Conservation (phyloP, 83 land plant species). For the Diphasiastrum complanatum region DNA sequence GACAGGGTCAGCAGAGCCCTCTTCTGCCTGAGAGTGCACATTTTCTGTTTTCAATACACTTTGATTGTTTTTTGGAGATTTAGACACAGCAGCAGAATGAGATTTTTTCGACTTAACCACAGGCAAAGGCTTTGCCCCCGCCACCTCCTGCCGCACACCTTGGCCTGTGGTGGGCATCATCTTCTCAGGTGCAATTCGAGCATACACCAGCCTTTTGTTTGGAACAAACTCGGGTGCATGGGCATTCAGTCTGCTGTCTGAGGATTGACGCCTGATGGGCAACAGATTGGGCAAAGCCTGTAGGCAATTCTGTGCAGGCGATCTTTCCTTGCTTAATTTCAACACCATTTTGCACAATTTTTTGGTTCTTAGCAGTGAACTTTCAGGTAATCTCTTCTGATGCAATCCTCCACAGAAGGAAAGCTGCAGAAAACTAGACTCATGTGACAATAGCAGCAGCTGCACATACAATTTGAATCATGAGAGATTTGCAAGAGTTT, state of each 20-base stretch:
- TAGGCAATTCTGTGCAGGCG: too few relatives aligned
- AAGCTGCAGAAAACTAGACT: too few relatives aligned
- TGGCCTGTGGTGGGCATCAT: not conserved
- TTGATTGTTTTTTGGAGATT: not conserved
- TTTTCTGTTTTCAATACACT: not conserved
- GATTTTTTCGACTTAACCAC: too few relatives aligned
- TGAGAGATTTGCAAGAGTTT: too few relatives aligned
- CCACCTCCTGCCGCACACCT: not conserved
- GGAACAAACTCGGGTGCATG: conserved; percentile 32
- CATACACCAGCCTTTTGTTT: not conserved
- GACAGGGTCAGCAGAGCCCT: conserved; percentile 1
- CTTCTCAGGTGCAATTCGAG: conserved; percentile 13
- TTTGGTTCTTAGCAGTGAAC: too few relatives aligned
- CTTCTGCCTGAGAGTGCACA: conserved; percentile 4
- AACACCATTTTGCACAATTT: too few relatives aligned
- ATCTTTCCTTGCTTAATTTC: too few relatives aligned
- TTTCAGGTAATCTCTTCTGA: too few relatives aligned
- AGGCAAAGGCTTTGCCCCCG: not conserved
- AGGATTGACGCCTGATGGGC: conserved; percentile 22
- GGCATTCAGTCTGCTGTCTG: conserved; percentile 22
- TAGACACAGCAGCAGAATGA: not conserved
- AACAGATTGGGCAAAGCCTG: conserved; percentile 11
- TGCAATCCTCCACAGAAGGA: too few relatives aligned
- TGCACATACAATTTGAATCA: too few relatives aligned
- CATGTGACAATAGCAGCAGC: too few relatives aligned